These are phyloP conservation scores for Climacium dendroides DNA, from an alignment of 225 moss, liverwort and hornwort species.

Conservation along the genomic window DNA sequence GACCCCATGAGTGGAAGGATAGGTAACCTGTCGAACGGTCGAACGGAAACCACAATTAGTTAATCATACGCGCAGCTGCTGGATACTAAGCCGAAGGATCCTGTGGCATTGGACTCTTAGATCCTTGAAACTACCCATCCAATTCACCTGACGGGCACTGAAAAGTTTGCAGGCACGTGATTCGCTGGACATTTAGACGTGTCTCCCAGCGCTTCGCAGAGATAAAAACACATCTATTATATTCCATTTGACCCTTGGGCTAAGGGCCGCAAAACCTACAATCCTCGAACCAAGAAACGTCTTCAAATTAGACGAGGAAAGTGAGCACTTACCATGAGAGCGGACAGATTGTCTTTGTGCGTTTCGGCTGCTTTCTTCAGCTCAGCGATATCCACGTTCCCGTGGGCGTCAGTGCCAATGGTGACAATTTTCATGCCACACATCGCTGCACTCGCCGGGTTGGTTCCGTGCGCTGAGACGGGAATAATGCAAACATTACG, in stretches of 20 bases:
- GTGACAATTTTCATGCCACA: constrained; percentile 94
- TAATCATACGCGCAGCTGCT: neutral
- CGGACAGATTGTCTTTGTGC: constrained; percentile 67
- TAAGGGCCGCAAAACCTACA: neutral
- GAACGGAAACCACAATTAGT: neutral
- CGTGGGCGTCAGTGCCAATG: constrained; percentile 69
- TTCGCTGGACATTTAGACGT: neutral
- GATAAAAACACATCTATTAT: neutral
- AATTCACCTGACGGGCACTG: neutral
- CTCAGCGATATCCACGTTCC: constrained; percentile 72
- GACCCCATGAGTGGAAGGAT: constrained; percentile 96
- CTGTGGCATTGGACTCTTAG: neutral
- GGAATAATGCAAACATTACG: constrained; percentile 96
- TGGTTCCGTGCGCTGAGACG: constrained; percentile 87
- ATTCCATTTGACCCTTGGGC: neutral
- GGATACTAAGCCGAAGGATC: neutral
- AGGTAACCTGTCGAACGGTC: constrained; percentile 53
- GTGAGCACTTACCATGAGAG: constrained; percentile 53
- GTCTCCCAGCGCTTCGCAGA: neutral
- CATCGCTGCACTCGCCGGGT: constrained; percentile 98
- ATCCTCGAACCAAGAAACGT: neutral
- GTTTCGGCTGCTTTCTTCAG: constrained; percentile 55
- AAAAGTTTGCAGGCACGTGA: neutral
- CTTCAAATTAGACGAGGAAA: neutral
- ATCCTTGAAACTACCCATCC: neutral